Evolutionary conservation across 495 filamentous ascomycete species (phyloP).

Genomic region (Cudoniella acicularis): DNA sequence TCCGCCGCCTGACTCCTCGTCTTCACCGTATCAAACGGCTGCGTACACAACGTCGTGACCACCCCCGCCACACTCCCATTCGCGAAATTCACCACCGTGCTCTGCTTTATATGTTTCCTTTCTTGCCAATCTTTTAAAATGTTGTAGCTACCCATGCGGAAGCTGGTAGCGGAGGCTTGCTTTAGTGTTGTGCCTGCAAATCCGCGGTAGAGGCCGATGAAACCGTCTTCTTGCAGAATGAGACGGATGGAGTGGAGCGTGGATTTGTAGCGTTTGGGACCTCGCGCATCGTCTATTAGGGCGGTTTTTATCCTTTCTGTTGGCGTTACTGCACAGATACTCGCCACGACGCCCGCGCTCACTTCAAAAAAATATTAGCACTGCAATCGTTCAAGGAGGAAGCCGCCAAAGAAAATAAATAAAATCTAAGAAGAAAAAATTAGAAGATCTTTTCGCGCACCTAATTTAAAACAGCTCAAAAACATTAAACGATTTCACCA

Average conservation of each 20-base stretch:
- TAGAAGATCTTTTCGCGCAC: too few species aligned
- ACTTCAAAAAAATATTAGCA: too few species aligned
- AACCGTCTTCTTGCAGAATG: constrained; percentile 47
- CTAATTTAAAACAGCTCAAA: too few species aligned
- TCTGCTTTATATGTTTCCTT: constrained; percentile 32
- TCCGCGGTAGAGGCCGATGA: constrained; percentile 56
- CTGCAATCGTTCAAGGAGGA: too few species aligned
- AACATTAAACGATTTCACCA: too few species aligned
- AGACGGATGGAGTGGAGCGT: constrained; percentile 45
- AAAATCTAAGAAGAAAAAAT: too few species aligned
- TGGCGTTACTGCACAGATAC: constrained; percentile 58
- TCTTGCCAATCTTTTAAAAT: constrained; percentile 59
- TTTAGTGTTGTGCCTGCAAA: constrained; percentile 63
- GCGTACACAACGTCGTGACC: constrained; percentile 57
- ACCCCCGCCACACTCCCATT: constrained; percentile 59
- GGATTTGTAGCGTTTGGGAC: constrained; percentile 44
- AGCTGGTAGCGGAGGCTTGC: constrained; percentile 59
- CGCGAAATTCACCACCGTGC: constrained; percentile 47
- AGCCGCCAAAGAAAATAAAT: too few species aligned
- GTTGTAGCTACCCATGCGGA: constrained; percentile 65
- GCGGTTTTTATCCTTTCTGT: constrained; percentile 68
- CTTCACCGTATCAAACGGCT: constrained; percentile 68
- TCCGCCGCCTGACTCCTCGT: constrained; percentile 57
- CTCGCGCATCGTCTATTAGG: constrained; percentile 62
- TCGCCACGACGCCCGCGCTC: constrained; percentile 56